Evolutionary conservation across 2,329 filamentous ascomycete genomes (phyloP).

Genomic region (Colletotrichum gloeosporioides): DNA sequence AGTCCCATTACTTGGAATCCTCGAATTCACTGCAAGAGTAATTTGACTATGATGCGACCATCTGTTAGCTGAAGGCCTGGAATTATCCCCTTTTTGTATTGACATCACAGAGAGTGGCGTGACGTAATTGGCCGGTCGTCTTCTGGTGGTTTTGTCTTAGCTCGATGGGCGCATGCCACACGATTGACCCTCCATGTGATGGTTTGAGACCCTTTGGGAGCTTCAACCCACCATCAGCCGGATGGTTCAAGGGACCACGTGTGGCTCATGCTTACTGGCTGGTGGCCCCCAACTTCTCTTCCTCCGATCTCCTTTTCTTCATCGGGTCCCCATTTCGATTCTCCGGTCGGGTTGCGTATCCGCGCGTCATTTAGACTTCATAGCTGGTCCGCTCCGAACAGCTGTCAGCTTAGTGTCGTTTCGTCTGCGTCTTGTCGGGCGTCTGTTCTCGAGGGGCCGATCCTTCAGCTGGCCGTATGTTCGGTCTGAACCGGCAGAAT

Average conservation of each 20-base stretch:
- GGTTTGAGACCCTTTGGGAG: conserved; percentile 1
- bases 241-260: neutral
- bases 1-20: neutral
- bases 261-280: neutral
- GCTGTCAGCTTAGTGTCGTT: conserved; percentile 13
- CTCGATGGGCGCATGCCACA: conserved; percentile 8
- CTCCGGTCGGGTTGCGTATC: neutral
- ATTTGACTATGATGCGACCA: neutral
- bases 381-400: neutral
- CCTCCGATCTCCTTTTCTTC: neutral
- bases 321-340: neutral
- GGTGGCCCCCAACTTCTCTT: neutral
- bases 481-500: neutral
- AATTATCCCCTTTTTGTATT: neutral
- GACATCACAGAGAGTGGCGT: neutral
- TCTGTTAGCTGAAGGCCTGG: neutral
- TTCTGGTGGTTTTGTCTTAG: conserved; percentile 1
- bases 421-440: conserved; percentile 10
- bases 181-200: neutral
- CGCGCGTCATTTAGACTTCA: conserved; percentile 3
- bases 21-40: neutral
- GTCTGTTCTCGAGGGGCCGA: conserved; percentile 6
- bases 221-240: neutral
- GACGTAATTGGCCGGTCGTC: neutral
- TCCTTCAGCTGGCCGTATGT: neutral